A percentile compares a stretch with the other conserved stretches of the same genome.
Evolutionary conservation across 2,329 filamentous ascomycete species (phyloP).

Genomic region (Phaeoacremonium minimum): DNA sequence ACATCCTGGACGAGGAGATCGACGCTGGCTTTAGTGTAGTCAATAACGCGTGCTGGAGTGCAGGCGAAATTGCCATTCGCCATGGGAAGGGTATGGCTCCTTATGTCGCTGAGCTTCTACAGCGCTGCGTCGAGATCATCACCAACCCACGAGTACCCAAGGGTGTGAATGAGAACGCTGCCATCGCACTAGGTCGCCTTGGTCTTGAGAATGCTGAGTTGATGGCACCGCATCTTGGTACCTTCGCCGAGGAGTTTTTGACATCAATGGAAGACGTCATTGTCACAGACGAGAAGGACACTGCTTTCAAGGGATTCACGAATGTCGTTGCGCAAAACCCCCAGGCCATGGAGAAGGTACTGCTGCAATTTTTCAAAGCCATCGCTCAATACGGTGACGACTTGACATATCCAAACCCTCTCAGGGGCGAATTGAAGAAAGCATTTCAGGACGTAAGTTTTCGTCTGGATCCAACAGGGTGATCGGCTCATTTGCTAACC

Average conservation of each 20-base stretch:
- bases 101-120: slow-evolving; percentile 73
- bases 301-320: slow-evolving; percentile 87
- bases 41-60: slow-evolving; percentile 98
- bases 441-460: slow-evolving; percentile 71
- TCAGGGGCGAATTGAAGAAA: slow-evolving; percentile 62
- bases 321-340: slow-evolving; percentile 82
- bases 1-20: slow-evolving; percentile 71
- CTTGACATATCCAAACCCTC: slow-evolving; percentile 51
- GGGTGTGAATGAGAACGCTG: slow-evolving; percentile 88
- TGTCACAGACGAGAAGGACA: slow-evolving; percentile 89
- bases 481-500: slow-evolving; percentile 3
- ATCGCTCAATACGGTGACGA: slow-evolving; percentile 87
- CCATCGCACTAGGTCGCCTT: slow-evolving; percentile 84
- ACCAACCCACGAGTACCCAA: slow-evolving; percentile 80
- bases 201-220: slow-evolving; percentile 74
- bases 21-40: slow-evolving; percentile 87
- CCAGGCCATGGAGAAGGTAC: slow-evolving; percentile 81
- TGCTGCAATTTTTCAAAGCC: slow-evolving; percentile 76
- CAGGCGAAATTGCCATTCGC: slow-evolving; percentile 85
- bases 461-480: not conserved
- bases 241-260: slow-evolving; percentile 80
- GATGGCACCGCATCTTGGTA: slow-evolving; percentile 73
- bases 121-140: slow-evolving; percentile 76
- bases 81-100: slow-evolving; percentile 70
- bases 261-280: slow-evolving; percentile 78